Base-by-base conservation (phyloP, 2,329 filamentous ascomycete species). In the Phyllosticta citriasiana region DNA sequence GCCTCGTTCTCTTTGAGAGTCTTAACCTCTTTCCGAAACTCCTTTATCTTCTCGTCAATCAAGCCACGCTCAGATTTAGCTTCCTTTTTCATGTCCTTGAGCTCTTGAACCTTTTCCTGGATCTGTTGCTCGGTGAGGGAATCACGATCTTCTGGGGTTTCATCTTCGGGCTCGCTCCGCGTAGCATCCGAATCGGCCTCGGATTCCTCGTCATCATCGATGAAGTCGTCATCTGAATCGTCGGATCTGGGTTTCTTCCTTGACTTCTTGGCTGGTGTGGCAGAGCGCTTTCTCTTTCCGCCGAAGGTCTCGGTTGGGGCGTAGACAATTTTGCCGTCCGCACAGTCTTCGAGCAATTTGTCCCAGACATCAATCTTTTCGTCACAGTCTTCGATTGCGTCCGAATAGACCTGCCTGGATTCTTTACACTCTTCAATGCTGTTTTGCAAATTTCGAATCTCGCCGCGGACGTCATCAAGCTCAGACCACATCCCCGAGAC, bases 321-420 rank as follows among this genome's bases (percentile, higher is more conserved):
- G 63, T 73, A 80, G 1, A 79, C 77, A 1, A 65, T 73, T 58
- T 78, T 69, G 3, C 79, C 79, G 40, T 70, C 67, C 4, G 76
- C 70, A 2, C 77, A 5, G 2, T 73, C 64, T 2, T 74, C 70
- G 40, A 74, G 63, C 2, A 79, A 64, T 0, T 66, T 65, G 35
- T 81, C 76, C 76, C 78, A 83, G 1, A 68, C 64, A 14, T 82
- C 78, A 12, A 80, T 63, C 5, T 77, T 68, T 4, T 79, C 73
- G 12, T 77, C 75, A 9, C 72, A 66, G 3, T 75, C 68, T 3
- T 75, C 71, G 1, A 74, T 64, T 0, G 69, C 64, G 2, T 72
- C 67, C 7, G 65, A 64, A 61, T 74, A 76, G 3, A 72, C 69
- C 1, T 63, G 63, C 55, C 72, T 77, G 1, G 66, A 67, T 33